Percentiles rank a stretch among this genome's conserved stretches.
Conservation (phyloP, 2,329 filamentous ascomycete species). For the Parastagonospora avenae region DNA sequence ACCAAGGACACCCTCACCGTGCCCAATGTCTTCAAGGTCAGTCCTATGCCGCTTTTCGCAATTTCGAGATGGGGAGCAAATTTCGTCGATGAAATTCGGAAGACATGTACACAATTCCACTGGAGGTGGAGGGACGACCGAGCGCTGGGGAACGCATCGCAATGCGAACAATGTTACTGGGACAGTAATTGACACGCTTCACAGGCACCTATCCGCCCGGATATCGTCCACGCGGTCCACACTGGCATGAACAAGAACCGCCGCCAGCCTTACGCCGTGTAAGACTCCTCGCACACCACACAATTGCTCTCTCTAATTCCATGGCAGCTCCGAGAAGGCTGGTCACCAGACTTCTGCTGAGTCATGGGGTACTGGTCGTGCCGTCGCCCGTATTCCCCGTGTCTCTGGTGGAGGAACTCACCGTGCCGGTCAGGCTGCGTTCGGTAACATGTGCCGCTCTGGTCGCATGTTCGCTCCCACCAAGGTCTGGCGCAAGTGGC, state of each 20-base stretch:
- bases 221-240: constrained; percentile 99
- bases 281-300: constrained; percentile 42
- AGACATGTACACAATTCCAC: constrained; percentile 1
- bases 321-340: constrained; percentile 79
- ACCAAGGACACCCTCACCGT: constrained; percentile 88
- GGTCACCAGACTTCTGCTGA: constrained; percentile 99
- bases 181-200: constrained; percentile 12
- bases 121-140: not conserved
- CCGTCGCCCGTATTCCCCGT: constrained; percentile 99
- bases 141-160: not conserved
- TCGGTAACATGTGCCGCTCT: constrained; percentile 99
- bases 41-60: constrained; percentile 22
- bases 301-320: constrained; percentile 20
- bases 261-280: constrained; percentile 98
- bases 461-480: constrained; percentile 99
- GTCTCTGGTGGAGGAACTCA: constrained; percentile 99
- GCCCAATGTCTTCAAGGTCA: constrained; percentile 86
- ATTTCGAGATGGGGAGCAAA: constrained; percentile 8
- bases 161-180: not conserved
- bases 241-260: constrained; percentile 99
- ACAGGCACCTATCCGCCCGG: constrained; percentile 87
- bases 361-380: constrained; percentile 98
- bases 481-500: constrained; percentile 99
- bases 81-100: not conserved
- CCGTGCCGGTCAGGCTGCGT: constrained; percentile 99